phyloP scores from a whole-genome alignment of 179 eudicot genomes.

The Silene coronaria region DNA sequence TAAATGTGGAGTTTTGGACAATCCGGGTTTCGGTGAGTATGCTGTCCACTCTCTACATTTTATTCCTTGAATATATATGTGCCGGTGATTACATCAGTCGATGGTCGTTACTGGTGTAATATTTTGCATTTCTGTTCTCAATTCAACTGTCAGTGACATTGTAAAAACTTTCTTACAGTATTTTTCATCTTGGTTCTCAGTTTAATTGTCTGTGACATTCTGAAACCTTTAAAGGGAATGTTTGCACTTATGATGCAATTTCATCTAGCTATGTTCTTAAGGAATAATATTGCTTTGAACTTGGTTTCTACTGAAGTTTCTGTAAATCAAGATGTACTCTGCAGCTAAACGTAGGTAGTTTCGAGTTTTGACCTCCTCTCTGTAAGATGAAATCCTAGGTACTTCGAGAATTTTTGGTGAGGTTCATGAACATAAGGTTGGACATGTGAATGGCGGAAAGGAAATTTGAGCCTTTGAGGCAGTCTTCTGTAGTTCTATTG shows the following conservation, averaged over 20 bases:
- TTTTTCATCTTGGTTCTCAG: background rate
- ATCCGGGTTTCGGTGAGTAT: slow-evolving; percentile 76
- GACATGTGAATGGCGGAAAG: background rate
- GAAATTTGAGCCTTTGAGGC: too few relatives aligned
- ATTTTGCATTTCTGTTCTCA: background rate
- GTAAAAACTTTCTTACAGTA: background rate
- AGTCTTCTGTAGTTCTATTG: too few relatives aligned
- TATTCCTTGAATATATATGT: background rate
- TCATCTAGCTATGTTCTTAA: background rate
- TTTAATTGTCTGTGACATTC: background rate
- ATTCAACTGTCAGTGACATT: background rate
- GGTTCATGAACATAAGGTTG: background rate
- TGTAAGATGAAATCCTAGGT: background rate
- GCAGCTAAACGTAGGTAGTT: background rate
- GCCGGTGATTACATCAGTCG: background rate
- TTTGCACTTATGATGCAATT: slow-evolving; percentile 6
- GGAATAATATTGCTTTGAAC: background rate
- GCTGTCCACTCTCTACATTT: slow-evolving; percentile 10
- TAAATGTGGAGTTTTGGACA: slow-evolving; percentile 62
- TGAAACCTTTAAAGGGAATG: background rate
- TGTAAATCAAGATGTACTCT: background rate
- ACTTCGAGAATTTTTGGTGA: background rate
- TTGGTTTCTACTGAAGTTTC: background rate
- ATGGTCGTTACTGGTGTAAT: background rate
- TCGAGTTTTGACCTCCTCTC: background rate